phyloP scores from a whole-genome alignment of 176 grass and related monocot species.

The Avena eriantha region DNA sequence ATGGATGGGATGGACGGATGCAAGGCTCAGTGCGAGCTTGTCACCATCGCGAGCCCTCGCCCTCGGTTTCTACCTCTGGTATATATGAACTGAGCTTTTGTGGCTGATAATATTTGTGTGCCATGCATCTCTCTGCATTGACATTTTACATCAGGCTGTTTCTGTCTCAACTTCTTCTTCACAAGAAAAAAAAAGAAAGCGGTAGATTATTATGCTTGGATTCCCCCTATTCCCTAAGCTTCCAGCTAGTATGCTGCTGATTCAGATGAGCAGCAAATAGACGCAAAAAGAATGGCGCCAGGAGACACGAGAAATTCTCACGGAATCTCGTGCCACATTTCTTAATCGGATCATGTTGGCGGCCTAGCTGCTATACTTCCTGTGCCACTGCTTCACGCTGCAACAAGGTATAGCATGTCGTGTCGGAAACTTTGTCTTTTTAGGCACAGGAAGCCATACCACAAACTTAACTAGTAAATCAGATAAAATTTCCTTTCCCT shows the following conservation, averaged over 20 bases:
- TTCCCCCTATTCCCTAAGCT: conserved; percentile 38
- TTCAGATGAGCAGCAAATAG: conserved; percentile 45
- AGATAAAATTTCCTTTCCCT: conserved; percentile 34
- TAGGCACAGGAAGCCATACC: conserved; percentile 12
- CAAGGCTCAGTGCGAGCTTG: background rate
- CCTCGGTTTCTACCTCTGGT: conserved; percentile 5
- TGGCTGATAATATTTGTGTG: background rate
- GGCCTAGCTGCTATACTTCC: conserved; percentile 4
- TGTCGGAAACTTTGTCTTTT: conserved; percentile 12
- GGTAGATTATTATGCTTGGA: conserved; percentile 21
- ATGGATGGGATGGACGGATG: conserved; percentile 13
- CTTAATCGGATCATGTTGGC: conserved; percentile 47
- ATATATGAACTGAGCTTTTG: background rate
- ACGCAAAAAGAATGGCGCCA: conserved; percentile 37
- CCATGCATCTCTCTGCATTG: background rate
- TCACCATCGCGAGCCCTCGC: background rate
- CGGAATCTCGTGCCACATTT: conserved; percentile 6
- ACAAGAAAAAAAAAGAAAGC: background rate
- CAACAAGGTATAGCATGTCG: background rate
- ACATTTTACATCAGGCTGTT: conserved; percentile 12
- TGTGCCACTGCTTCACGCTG: background rate
- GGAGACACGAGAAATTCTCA: conserved; percentile 39
- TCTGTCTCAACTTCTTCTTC: conserved; percentile 7
- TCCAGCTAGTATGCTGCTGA: conserved; percentile 31
- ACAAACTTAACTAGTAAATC: conserved; percentile 43